phyloP scores from a whole-genome alignment of 805 yeast genomes.

The Wickerhamomyces canadensis region DNA sequence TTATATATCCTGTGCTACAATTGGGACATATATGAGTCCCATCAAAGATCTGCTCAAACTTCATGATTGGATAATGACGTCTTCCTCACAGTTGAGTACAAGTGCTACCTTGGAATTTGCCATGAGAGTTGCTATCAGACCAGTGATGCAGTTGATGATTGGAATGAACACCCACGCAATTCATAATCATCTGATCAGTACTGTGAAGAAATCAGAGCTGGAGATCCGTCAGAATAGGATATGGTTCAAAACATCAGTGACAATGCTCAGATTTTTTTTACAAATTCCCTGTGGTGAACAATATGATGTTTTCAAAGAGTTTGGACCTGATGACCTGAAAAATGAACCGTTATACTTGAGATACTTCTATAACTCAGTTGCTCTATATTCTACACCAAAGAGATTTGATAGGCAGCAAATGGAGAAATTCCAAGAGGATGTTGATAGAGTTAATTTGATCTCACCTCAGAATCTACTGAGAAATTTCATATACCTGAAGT shows the following conservation, averaged over 20 bases:
- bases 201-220: conserved; percentile 11
- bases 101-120: conserved; percentile 9
- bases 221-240: conserved; percentile 7
- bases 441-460: not conserved
- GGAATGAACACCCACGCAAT: conserved; percentile 11
- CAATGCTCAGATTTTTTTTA: conserved; percentile 7
- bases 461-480: conserved; percentile 10
- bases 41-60: conserved; percentile 28
- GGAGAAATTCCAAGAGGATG: not conserved
- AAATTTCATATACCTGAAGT: not conserved
- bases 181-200: conserved; percentile 9
- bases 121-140: conserved; percentile 12
- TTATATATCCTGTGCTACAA: conserved; percentile 34
- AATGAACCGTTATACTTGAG: conserved; percentile 9
- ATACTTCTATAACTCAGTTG: conserved; percentile 11
- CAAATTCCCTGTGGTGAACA: conserved; percentile 16
- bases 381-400: not conserved
- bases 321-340: not conserved
- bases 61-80: conserved; percentile 19
- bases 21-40: conserved; percentile 40
- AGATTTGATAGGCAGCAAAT: not conserved
- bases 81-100: conserved; percentile 13
- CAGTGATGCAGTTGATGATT: conserved; percentile 7
- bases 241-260: conserved; percentile 12
- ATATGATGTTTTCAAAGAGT: conserved; percentile 9